Conservation (phyloP, 1,284 basidiomycete genomes). For the Takashimella tepidaria region DNA sequence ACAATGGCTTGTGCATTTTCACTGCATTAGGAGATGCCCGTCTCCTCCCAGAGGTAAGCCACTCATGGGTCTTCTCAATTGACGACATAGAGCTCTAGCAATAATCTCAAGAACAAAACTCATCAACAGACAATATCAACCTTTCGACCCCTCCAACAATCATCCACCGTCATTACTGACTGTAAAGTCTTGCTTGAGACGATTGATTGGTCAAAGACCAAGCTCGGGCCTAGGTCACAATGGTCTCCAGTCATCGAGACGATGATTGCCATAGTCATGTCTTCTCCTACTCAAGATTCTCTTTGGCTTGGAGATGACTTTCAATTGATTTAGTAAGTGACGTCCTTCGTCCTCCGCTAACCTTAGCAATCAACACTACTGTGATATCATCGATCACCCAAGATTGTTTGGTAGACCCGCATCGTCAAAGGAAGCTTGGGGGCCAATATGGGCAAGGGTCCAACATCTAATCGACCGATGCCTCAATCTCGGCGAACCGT, state of each 20-base stretch:
- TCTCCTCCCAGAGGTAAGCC: background rate
- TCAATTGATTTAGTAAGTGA: constrained; percentile 29
- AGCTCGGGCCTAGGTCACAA: constrained; percentile 22
- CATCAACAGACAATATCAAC: background rate
- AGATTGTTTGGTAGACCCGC: constrained; percentile 13
- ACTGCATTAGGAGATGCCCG: background rate
- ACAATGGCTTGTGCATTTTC: background rate
- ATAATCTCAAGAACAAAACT: too few relatives aligned
- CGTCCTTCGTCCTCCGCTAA: background rate
- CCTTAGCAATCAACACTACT: constrained; percentile 15
- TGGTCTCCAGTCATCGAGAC: constrained; percentile 32
- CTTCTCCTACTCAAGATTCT: constrained; percentile 22
- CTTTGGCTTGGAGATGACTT: constrained; percentile 38
- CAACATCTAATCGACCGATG: background rate
- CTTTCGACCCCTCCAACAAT: background rate
- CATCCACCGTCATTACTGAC: background rate
- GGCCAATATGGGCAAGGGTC: constrained; percentile 4
- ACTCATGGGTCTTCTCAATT: too few relatives aligned
- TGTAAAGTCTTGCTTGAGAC: background rate
- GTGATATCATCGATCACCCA: constrained; percentile 15
- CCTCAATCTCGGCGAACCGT: background rate
- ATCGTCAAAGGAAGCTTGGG: constrained; percentile 5
- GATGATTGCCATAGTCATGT: constrained; percentile 26
- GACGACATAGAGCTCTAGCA: too few relatives aligned
- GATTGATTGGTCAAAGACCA: constrained; percentile 26